Evolutionary conservation across 169 alveolate genomes (phyloP), one percentile per base, ranked within the genome.

Genomic region (Babesia sp.): DNA sequence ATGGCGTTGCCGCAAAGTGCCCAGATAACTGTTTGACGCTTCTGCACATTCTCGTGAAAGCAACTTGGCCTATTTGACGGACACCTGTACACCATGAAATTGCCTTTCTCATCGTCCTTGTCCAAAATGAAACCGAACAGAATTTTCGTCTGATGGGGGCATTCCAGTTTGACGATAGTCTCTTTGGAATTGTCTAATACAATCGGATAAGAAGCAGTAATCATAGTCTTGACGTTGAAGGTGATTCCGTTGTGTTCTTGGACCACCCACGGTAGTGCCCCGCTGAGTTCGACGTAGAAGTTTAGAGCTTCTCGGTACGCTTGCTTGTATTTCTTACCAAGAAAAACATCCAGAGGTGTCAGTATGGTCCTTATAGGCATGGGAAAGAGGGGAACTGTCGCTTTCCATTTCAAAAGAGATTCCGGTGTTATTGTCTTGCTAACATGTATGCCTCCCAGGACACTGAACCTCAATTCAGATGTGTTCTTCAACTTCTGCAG

Each of bases 371-470:
- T 59, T 33, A 81, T 64, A 9, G 89, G 89, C 89, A 81, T 81
- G 44, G 89, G 85, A 22, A 39, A 72, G 18, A 33, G 34, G 14
- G 85, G 89, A 3, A 81, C 74, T 0, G 83, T 71, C n/a, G 85
- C 48, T 22, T 67, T 80, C 89, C 89, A 81, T 45, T 81, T 71
- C 55, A 63, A 24, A 14, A 81, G 67, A 20, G 84, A 71, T n/a
- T 54, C 33, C 26, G 71, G 72, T 6, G 85, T 48, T 3, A 81
- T 63, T 44, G 48, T 29, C 34, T 68, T 72, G 67, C 70, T 69
- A n/a, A 77, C 69, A 48, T 81, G 89, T n/a, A 81, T 71, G 20
- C 89, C 89, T 2, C 89, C 89, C 36, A 71, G 53, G 12, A 81
- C 89, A 42, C 82, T 81, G 53, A 71, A 71, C n/a, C 37, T 51